A percentile compares a stretch with the other conserved stretches of the same genome.
phyloP scores from a whole-genome alignment of 148 eudicot species.

The Spergularia bocconei region DNA sequence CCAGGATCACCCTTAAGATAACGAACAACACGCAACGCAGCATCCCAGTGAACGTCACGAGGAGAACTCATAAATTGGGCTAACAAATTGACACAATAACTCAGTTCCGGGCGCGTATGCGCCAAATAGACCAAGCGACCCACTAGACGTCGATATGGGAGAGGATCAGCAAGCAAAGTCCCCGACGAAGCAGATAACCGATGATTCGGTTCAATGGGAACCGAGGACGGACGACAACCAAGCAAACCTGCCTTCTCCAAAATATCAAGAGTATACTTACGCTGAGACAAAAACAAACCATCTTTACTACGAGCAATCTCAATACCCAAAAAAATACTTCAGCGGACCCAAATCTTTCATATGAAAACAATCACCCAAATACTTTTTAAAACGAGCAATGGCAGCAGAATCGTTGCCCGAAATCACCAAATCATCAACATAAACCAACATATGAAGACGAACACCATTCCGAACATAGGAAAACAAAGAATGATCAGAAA shows the following conservation, averaged over 20 bases:
- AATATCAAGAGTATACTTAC: background rate
- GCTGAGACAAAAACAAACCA: no score
- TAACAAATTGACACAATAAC: no score
- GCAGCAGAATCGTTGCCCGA: background rate
- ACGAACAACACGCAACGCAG: no score
- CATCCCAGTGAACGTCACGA: no score
- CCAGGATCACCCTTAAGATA: no score
- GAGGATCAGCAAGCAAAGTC: background rate
- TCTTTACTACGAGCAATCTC: background rate
- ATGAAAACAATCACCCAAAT: background rate
- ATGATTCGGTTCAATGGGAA: background rate
- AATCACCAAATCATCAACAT: background rate
- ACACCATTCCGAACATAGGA: background rate
- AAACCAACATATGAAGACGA: background rate
- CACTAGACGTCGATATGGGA: no score
- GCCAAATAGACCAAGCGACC: no score
- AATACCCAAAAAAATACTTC: conserved; percentile 4
- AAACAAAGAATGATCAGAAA: background rate
- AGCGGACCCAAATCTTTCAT: no score
- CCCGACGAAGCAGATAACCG: background rate
- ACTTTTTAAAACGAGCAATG: background rate
- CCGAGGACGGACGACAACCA: background rate
- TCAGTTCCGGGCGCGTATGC: no score
- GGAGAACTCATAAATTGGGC: no score
- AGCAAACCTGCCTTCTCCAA: background rate